phyloP scores from a whole-genome alignment of 495 filamentous ascomycete genomes.

The Delitschia confertaspora region DNA sequence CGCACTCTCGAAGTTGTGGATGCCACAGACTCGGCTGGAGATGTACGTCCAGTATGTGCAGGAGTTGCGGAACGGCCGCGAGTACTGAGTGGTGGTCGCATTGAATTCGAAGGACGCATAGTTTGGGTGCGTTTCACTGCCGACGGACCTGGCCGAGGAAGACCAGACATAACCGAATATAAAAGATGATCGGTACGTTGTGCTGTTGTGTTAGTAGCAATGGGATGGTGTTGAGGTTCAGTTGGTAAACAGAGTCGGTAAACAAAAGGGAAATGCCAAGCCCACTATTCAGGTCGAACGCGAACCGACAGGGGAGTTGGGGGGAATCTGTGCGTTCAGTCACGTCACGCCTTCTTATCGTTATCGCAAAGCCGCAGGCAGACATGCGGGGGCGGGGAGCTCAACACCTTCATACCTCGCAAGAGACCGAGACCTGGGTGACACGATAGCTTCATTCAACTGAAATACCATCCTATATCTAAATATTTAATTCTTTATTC shows the following conservation, averaged over 20 bases:
- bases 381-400: too few relatives aligned
- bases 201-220: constrained; percentile 11
- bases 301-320: too few relatives aligned
- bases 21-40: constrained; percentile 56
- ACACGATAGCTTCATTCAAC: too few relatives aligned
- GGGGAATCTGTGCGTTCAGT: neutral
- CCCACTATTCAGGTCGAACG: too few relatives aligned
- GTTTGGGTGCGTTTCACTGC: constrained; percentile 42
- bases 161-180: constrained; percentile 16
- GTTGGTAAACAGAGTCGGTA: neutral
- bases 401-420: too few relatives aligned
- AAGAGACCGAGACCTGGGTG: too few relatives aligned
- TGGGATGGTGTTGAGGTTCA: constrained; percentile 8
- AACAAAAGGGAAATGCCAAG: constrained; percentile 10
- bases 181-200: constrained; percentile 5
- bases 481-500: too few relatives aligned
- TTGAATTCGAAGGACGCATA: constrained; percentile 49
- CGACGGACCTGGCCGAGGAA: constrained; percentile 15
- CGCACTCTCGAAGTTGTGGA: constrained; percentile 46
- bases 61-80: constrained; percentile 42
- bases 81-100: constrained; percentile 37
- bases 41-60: constrained; percentile 39
- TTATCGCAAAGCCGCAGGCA: neutral
- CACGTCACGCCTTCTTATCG: neutral
- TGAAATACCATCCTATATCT: too few relatives aligned